phyloP scores from a whole-genome alignment of 108 stramenopile species.

The Licmophora abbreviata region DNA sequence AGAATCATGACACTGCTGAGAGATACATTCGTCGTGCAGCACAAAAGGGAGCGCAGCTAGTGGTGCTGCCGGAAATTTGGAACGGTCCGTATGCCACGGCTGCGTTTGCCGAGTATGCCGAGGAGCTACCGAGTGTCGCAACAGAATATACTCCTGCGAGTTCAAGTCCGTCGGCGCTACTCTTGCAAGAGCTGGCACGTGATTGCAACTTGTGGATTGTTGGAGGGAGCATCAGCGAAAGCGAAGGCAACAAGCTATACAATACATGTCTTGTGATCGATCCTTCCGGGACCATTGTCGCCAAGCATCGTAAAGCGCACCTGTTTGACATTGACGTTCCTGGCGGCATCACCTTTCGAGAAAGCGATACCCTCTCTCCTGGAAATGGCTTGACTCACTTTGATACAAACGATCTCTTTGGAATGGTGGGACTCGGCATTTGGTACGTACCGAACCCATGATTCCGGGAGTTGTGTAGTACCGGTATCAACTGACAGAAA shows the following conservation, averaged over 20 bases:
- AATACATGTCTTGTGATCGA: conserved; percentile 84
- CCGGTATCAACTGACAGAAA: neutral
- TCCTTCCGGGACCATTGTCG: conserved; percentile 69
- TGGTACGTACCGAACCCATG: conserved; percentile 39
- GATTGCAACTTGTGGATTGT: conserved; percentile 78
- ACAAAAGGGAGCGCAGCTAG: conserved; percentile 64
- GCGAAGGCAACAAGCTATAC: conserved; percentile 60
- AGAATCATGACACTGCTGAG: conserved; percentile 66
- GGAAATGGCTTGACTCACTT: conserved; percentile 72
- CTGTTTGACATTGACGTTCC: conserved; percentile 99
- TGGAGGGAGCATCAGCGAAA: conserved; percentile 97
- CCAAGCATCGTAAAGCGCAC: conserved; percentile 95
- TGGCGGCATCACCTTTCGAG: conserved; percentile 93
- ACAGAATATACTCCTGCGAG: conserved; percentile 9
- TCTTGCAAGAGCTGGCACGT: conserved; percentile 57
- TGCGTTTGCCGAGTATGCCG: conserved; percentile 95
- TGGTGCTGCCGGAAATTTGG: conserved; percentile 96
- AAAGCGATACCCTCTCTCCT: conserved; percentile 87
- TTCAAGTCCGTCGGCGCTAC: conserved; percentile 30
- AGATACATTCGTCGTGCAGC: conserved; percentile 61
- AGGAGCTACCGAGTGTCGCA: conserved; percentile 70
- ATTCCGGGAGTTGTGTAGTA: neutral
- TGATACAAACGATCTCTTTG: conserved; percentile 59
- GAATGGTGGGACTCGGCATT: conserved; percentile 92
- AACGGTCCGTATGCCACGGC: conserved; percentile 95